Base-by-base conservation (phyloP, 495 filamentous ascomycete species). In the Penicillium taxi region DNA sequence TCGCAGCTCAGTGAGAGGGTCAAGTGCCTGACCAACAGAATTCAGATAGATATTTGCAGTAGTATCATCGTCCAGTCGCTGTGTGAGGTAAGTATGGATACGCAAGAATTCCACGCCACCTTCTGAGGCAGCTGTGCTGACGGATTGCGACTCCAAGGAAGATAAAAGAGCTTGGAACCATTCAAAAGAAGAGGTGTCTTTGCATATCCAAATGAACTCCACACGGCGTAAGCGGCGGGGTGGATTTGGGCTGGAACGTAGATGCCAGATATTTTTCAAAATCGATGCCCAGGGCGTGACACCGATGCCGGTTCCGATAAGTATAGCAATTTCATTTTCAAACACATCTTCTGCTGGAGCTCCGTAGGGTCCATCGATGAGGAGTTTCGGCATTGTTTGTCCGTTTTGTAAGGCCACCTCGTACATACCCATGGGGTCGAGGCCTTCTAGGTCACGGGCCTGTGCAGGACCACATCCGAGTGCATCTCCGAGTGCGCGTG, bases 121-220 rank as follows among this genome's bases (percentile, higher is more conserved):
- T 25, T 84, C 81, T 26, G 74, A 72, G 8, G 71, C 66, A 18
- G 84, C 83, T 0, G 76, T 75, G 30, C 74, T 72, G 32, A 80
- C 73, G 23, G 78, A 83, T 53, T 99, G 91, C 21, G 78, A 67
- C 53, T 99, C 91, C n/a, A 99, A 81, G 0, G 83, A 89, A 4
- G 82, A 85, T 8, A 98, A 77, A 3, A 98, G 81, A 8, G 81
- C 81, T 58, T 98, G 93, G 67, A 98, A 98, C 91, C 91, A 98
- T 66, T 96, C 91, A 56, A 98, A 98, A 1, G 90, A 95, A 24
- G 71, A 78, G 2, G 88, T 96, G 51, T 98, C 90, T 58, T 82
- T 93, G 73, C 93, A 96, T 37, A 96, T 80, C 91, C 91, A 99
- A 68, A 96, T 94, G 61, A 99, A 96, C 58, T 99, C 91, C 12